Evolutionary conservation across 2,329 filamentous ascomycete genomes (phyloP), one percentile per base, ranked within the genome.

Genomic region (Aspergillus sp.): DNA sequence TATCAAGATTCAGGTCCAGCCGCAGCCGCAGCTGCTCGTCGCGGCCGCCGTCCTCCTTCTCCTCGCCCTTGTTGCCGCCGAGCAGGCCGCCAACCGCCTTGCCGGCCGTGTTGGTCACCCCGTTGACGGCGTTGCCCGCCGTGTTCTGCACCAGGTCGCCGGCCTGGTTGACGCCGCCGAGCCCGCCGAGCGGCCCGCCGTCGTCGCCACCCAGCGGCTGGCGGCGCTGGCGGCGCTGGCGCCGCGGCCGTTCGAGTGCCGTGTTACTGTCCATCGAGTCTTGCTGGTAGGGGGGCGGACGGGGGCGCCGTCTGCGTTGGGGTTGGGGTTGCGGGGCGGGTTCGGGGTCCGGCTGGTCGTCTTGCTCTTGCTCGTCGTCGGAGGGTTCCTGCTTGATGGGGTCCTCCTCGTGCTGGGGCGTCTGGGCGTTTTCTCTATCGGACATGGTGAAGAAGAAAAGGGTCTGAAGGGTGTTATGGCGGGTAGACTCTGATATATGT

Each of bases 1-100:
- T 81, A 60, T 94, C 89, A 52, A 94, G 77, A 71, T 92, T 91
- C 50, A 91, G 76, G 67, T 92, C 89, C 19, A 94, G 75, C 34
- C 86, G 82, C 66, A 92, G 72, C 69, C 86, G 86, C 66, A 59
- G 29, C 47, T 58, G 56, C 34, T 79, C 77, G 62, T 71, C 70
- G 10, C 50, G 47, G 14, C 54, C 55, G 6, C 53, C 65, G 47
- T 73, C 66, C 64, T 79, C 77, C 62, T 72, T 69, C 62, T 63
- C 69, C 61, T 64, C 63, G 50, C 61, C 69, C 50, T 55, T 55
- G 19, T 32, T 40, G 49, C 64, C 71, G 54, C 65, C 65, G 2
- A 71, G 59, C 3, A 69, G 45, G 1, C 70, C 69, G 1, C 73
- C 73, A n/a, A 76, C 67, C 3, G 74, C 74, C 45, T 77, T 74